Conservation (phyloP, 805 yeast species). For the Priceomyces melissophilus region DNA sequence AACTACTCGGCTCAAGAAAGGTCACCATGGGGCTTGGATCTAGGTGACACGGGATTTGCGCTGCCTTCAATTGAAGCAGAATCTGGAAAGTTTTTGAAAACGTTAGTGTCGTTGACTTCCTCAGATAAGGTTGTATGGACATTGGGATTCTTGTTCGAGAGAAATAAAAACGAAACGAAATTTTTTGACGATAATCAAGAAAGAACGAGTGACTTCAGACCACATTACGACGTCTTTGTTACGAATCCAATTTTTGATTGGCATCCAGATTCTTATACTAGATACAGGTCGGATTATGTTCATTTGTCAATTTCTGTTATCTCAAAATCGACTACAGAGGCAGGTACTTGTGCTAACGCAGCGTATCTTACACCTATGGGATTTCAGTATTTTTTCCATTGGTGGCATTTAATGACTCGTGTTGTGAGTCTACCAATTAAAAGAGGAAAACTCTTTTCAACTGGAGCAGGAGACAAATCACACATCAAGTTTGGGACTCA, state of each 20-base stretch:
- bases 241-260: constrained; percentile 51
- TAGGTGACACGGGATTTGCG: constrained; percentile 12
- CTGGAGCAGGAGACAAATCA: constrained; percentile 15
- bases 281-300: constrained; percentile 77
- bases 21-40: constrained; percentile 35
- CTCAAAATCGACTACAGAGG: constrained; percentile 22
- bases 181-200: constrained; percentile 36
- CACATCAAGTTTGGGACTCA: constrained; percentile 38
- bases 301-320: constrained; percentile 48
- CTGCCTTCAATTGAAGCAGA: constrained; percentile 21
- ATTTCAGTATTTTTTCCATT: constrained; percentile 34
- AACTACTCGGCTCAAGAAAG: constrained; percentile 36
- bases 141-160: constrained; percentile 70
- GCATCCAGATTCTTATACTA: constrained; percentile 75
- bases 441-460: constrained; percentile 31
- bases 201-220: constrained; percentile 47
- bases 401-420: constrained; percentile 40
- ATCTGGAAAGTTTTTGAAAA: constrained; percentile 32
- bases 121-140: constrained; percentile 73
- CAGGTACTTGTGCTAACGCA: constrained; percentile 30
- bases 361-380: constrained; percentile 39
- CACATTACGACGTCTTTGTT: constrained; percentile 64
- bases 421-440: constrained; percentile 32
- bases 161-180: constrained; percentile 39
- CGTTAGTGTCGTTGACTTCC: constrained; percentile 51